phyloP scores from a whole-genome alignment of 208 protist genomes.

The Acanthamoeba culbertsoni region DNA sequence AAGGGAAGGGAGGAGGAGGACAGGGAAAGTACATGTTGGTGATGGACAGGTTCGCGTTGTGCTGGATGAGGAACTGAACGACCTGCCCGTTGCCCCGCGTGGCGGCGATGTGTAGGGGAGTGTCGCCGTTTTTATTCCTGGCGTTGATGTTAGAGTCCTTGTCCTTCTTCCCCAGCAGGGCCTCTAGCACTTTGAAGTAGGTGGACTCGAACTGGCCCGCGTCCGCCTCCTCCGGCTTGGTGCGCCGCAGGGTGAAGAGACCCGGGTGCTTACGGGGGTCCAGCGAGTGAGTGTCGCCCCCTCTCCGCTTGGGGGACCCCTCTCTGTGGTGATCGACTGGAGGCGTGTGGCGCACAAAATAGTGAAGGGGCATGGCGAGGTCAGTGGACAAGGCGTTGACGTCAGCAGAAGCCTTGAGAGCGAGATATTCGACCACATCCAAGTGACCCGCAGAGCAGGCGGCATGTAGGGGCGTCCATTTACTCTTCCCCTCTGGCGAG shows the following conservation, averaged over 20 bases:
- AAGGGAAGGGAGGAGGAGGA: not conserved
- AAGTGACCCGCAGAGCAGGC: not conserved
- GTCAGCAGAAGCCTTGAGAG: not conserved
- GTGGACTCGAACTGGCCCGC: not conserved
- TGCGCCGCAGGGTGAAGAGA: not conserved
- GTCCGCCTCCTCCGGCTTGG: not conserved
- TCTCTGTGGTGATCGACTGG: not conserved
- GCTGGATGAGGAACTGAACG: not conserved
- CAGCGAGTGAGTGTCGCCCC: not conserved
- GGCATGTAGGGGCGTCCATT: conserved; percentile 38
- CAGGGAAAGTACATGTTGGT: conserved; percentile 22
- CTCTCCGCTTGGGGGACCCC: not conserved
- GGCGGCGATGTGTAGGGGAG: conserved; percentile 29
- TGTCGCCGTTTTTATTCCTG: conserved; percentile 43
- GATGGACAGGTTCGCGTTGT: not conserved
- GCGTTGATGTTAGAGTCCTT: conserved; percentile 8
- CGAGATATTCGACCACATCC: not conserved
- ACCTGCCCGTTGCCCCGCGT: not conserved
- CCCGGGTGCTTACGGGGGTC: not conserved
- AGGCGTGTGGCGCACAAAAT: not conserved
- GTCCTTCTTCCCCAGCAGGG: not conserved
- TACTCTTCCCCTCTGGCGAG: not conserved
- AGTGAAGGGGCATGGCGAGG: conserved; percentile 25
- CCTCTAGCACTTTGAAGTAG: not conserved
- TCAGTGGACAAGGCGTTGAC: not conserved